Evolutionary conservation across 2,329 filamentous ascomycete genomes (phyloP).

Genomic region (Rutstroemia sydowiana): DNA sequence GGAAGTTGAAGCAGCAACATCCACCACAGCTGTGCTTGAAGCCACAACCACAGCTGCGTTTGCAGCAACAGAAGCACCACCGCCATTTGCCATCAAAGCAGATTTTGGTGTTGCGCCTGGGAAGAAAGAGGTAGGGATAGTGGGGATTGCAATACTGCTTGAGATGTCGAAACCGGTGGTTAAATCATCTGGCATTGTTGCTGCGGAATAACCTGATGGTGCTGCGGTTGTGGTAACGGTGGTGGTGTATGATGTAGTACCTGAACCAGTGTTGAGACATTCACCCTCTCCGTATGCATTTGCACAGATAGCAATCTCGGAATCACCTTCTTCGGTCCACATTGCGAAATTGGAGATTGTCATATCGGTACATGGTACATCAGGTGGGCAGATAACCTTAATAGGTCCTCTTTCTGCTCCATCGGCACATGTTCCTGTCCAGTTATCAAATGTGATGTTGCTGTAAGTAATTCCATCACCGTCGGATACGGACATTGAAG

Average conservation of each 20-base stretch:
- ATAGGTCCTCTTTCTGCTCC: conserved; percentile 45
- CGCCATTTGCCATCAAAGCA: conserved; percentile 1
- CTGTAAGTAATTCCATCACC: conserved; percentile 45
- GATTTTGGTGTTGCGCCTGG: conserved; percentile 17
- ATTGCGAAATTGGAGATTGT: conserved; percentile 44
- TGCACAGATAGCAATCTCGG: conserved; percentile 38
- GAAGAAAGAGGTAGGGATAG: conserved; percentile 23
- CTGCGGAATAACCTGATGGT: conserved; percentile 11
- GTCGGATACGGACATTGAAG: conserved; percentile 37
- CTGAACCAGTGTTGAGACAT: conserved; percentile 28
- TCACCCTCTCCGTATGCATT: conserved; percentile 42
- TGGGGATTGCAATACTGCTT: conserved; percentile 19
- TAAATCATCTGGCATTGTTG: conserved; percentile 17
- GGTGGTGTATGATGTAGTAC: conserved; percentile 6
- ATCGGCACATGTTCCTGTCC: conserved; percentile 46
- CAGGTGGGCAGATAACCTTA: conserved; percentile 43
- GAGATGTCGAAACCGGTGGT: conserved; percentile 15
- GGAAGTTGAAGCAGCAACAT: background rate
- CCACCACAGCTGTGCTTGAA: background rate
- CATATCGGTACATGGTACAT: conserved; percentile 45
- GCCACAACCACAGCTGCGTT: background rate
- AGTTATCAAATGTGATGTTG: conserved; percentile 47
- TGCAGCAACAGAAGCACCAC: background rate
- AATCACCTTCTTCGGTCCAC: conserved; percentile 41
- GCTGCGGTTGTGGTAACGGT: conserved; percentile 11